Evolutionary conservation across 2,329 filamentous ascomycete species (phyloP).

Genomic region (Claviceps pazoutovae): DNA sequence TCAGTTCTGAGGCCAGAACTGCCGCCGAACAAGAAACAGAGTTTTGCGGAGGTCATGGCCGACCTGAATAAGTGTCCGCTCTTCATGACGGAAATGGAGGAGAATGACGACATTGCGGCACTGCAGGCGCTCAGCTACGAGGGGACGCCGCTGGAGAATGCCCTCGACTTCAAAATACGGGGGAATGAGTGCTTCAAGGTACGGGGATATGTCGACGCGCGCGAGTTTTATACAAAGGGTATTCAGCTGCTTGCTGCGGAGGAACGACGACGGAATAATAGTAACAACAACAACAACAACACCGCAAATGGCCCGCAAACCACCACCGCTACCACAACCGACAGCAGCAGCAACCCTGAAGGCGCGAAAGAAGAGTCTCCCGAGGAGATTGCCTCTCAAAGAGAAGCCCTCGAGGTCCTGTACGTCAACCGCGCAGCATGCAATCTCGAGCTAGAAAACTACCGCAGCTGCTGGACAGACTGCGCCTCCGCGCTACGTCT

Average conservation of each 20-base stretch:
- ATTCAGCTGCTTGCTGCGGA: constrained; percentile 55
- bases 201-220: constrained; percentile 65
- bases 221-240: constrained; percentile 86
- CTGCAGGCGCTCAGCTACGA: constrained; percentile 86
- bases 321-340: constrained; percentile 1
- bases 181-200: constrained; percentile 78
- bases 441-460: constrained; percentile 79
- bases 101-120: constrained; percentile 75
- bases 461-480: constrained; percentile 73
- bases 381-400: constrained; percentile 47
- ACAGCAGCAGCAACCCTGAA: constrained; percentile 14
- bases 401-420: constrained; percentile 55
- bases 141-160: constrained; percentile 74
- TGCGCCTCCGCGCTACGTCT: constrained; percentile 66
- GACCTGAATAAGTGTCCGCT: constrained; percentile 56
- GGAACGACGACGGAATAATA: constrained; percentile 37
- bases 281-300: constrained; percentile 11
- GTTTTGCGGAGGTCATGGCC: constrained; percentile 40
- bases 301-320: no score
- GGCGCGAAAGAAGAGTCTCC: constrained; percentile 24
- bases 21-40: constrained; percentile 33
- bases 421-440: constrained; percentile 82
- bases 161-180: constrained; percentile 72
- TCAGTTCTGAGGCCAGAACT: constrained; percentile 23
- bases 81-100: constrained; percentile 90